phyloP scores from a whole-genome alignment of 1,139 yeast species.

The Geotrichum restrictum region DNA sequence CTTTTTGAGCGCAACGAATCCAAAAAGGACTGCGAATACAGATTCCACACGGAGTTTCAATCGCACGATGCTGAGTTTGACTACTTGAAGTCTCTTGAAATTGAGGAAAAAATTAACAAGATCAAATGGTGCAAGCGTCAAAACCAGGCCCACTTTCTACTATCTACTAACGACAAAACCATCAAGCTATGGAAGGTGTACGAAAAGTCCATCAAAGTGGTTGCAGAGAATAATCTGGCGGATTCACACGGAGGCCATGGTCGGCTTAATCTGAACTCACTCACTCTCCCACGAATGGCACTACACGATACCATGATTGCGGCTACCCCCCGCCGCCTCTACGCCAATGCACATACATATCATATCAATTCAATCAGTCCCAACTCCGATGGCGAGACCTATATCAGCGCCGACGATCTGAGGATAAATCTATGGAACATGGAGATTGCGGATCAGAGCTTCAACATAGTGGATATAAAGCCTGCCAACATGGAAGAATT shows the following conservation, averaged over 20 bases:
- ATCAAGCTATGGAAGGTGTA: slow-evolving; percentile 93
- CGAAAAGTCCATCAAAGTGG: slow-evolving; percentile 88
- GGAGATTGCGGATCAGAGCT: slow-evolving; percentile 90
- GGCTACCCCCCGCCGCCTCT: slow-evolving; percentile 88
- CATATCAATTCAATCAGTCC: slow-evolving; percentile 94
- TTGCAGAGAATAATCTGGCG: slow-evolving; percentile 79
- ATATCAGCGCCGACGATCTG: slow-evolving; percentile 86
- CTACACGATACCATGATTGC: slow-evolving; percentile 91
- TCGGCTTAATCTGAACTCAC: slow-evolving; percentile 35
- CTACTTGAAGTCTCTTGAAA: slow-evolving; percentile 89
- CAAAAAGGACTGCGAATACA: slow-evolving; percentile 85
- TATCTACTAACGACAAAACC: slow-evolving; percentile 93
- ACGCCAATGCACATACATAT: slow-evolving; percentile 95
- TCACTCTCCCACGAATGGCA: slow-evolving; percentile 80
- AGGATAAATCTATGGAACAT: slow-evolving; percentile 94
- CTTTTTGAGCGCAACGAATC: slow-evolving; percentile 81
- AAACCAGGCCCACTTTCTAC: slow-evolving; percentile 79
- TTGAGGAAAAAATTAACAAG: slow-evolving; percentile 95
- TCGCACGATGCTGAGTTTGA: slow-evolving; percentile 98
- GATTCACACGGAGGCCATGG: slow-evolving; percentile 38
- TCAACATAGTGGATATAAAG: slow-evolving; percentile 91
- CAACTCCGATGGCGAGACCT: slow-evolving; percentile 94
- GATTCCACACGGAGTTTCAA: slow-evolving; percentile 94
- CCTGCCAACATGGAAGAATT: slow-evolving; percentile 98
- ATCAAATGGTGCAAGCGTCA: slow-evolving; percentile 92